Percentiles rank a stretch among this genome's conserved stretches.
phyloP scores from a whole-genome alignment of 306 rosid species.

The Astragalus glycyphyllos region DNA sequence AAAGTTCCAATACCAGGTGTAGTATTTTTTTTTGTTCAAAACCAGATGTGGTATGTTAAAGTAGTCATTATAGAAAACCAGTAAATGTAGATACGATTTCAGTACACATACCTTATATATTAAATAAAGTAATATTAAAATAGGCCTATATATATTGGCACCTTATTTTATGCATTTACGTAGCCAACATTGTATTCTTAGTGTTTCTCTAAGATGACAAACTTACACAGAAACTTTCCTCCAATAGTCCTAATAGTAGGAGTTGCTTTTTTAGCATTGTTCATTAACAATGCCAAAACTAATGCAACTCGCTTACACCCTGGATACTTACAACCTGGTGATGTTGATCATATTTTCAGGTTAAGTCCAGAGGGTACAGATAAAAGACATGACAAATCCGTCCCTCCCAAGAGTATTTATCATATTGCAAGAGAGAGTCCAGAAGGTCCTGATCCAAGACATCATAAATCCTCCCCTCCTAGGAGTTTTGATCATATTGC shows the following conservation, averaged over 20 bases:
- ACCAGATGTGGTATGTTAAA: not conserved
- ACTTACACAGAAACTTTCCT: not conserved
- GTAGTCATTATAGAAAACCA: not conserved
- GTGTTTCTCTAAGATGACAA: not conserved
- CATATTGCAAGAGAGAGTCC: not conserved
- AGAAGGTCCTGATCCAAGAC: not conserved
- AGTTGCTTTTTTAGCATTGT: slow-evolving; percentile 30
- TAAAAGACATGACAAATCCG: too few relatives aligned
- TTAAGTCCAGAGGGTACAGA: too few relatives aligned
- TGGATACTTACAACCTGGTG: not conserved
- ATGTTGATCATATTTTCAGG: not conserved
- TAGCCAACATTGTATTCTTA: not conserved
- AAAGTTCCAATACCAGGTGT: not conserved
- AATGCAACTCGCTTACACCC: not conserved
- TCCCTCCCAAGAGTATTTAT: not conserved
- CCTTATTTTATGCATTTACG: not conserved
- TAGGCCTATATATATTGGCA: not conserved
- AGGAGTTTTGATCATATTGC: not conserved
- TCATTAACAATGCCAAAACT: not conserved
- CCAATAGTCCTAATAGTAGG: not conserved
- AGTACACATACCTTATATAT: too few relatives aligned
- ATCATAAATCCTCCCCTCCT: not conserved
- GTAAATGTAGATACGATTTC: too few relatives aligned
- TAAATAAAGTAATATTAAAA: not conserved
- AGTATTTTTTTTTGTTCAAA: too few relatives aligned